Conservation (phyloP, 495 filamentous ascomycete genomes). For the Xylaria scruposa region DNA sequence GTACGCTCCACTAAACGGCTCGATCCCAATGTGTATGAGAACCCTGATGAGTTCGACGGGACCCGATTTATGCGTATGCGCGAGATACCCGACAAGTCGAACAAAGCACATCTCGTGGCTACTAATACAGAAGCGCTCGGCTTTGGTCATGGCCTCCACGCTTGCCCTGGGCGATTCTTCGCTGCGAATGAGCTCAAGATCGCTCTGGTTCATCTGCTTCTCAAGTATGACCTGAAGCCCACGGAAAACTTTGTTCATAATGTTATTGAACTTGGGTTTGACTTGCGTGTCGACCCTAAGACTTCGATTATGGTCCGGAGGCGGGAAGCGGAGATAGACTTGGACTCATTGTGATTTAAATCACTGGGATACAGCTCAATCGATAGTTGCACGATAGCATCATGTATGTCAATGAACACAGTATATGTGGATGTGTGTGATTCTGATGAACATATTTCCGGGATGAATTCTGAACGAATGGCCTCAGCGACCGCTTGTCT, state of each 20-base stretch:
- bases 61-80: constrained; percentile 55
- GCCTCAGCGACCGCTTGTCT: not conserved
- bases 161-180: constrained; percentile 54
- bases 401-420: not conserved
- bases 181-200: constrained; percentile 51
- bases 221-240: constrained; percentile 51
- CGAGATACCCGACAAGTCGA: constrained; percentile 45
- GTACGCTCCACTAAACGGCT: constrained; percentile 43
- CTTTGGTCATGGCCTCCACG: constrained; percentile 49
- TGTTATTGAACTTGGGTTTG: constrained; percentile 21
- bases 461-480: not conserved
- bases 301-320: not conserved
- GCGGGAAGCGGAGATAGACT: constrained; percentile 23
- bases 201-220: constrained; percentile 45
- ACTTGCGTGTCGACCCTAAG: constrained; percentile 15
- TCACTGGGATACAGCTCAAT: not conserved
- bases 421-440: not conserved
- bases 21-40: constrained; percentile 53
- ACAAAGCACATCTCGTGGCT: constrained; percentile 52
- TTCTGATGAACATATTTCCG: not conserved
- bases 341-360: constrained; percentile 6
- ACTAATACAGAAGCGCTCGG: constrained; percentile 46
- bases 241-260: constrained; percentile 4
- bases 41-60: constrained; percentile 54
- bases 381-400: not conserved